Percentiles rank a stretch among this genome's conserved stretches.
phyloP scores from a whole-genome alignment of 257 asterid species.

The Salvia rosmarinus region DNA sequence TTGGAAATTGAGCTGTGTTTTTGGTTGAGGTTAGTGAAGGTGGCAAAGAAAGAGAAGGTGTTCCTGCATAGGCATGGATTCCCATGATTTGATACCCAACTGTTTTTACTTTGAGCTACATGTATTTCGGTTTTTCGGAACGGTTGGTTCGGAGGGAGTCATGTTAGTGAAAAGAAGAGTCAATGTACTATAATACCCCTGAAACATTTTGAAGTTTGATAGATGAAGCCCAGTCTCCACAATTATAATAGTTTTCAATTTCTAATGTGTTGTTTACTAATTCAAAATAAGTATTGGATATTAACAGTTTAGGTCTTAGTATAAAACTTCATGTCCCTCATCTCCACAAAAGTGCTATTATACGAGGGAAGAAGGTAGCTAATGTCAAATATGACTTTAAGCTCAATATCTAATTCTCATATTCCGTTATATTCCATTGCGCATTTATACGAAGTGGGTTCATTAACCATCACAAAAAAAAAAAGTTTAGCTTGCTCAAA shows the following conservation, averaged over 20 bases:
- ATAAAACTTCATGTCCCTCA: not conserved
- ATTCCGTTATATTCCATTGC: not conserved
- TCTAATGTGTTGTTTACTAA: not conserved
- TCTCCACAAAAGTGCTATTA: slow-evolving; percentile 2
- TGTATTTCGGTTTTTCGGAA: slow-evolving; percentile 25
- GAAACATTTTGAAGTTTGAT: not conserved
- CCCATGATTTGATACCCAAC: slow-evolving; percentile 43
- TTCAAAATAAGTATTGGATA: no score
- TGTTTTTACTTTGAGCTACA: slow-evolving; percentile 25
- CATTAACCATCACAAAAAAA: slow-evolving; percentile 6
- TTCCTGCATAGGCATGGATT: slow-evolving; percentile 41
- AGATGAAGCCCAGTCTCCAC: not conserved
- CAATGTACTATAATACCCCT: slow-evolving; percentile 47
- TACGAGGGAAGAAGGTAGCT: slow-evolving; percentile 16
- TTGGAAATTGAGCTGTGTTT: slow-evolving; percentile 36
- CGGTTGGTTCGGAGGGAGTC: slow-evolving; percentile 38
- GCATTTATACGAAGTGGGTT: slow-evolving; percentile 21
- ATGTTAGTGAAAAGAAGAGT: slow-evolving; percentile 16
- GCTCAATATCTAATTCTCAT: slow-evolving; percentile 1
- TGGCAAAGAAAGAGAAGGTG: slow-evolving; percentile 41
- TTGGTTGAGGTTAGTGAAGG: slow-evolving; percentile 48
- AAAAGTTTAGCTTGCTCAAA: slow-evolving; percentile 13
- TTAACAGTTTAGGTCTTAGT: no score
- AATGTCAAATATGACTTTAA: not conserved
- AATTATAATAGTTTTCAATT: not conserved